Evolutionary conservation across 164 flowering plant genomes (phyloP), one percentile per base, ranked within the genome.

Genomic region (Amborella trichopoda): DNA sequence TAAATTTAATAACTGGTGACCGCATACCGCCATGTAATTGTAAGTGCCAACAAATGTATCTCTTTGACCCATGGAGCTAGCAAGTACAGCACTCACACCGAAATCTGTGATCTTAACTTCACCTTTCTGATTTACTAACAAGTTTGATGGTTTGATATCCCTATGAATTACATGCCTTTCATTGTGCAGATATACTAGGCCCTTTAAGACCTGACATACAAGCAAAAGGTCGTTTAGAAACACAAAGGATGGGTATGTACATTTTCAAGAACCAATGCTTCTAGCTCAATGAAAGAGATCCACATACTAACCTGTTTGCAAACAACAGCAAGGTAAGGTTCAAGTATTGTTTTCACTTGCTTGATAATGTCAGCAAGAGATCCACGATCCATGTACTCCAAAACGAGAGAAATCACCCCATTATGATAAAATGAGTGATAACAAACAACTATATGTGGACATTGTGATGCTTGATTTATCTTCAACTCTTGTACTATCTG

Each of bases 381-480:
- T 26, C 99, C 97, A 46, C 99, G 81, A 27, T 88, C 99, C 99
- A 93, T 93, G 66, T 93, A 93, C 50, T 93, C 99, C 27, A 93
- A 48, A n/a, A 88, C 87, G 52, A 93, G 80, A 42, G 88, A 88
- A 45, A 93, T 75, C n/a, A 69, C 91, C 20, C 99, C 97, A 68
- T 93, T 93, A 63, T 88, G 89, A 62, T 88, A 93, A 71, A 85
- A 88, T 4, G 99, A 85, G 53, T 93, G 85, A 66, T 93, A 73
- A 66, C 94, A 93, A 54, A 81, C 75, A 2, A 88, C 99, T 33
- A 93, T 68, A 47, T 83, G 74, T 27, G 95, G 60, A 49, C 96
- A 85, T 53, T 82, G 91, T 40, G 95, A 75, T 45, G 80, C 78
- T 55, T 83, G 91, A 61, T 93, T 85, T 58, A 93, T 93, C 67